These are phyloP conservation scores for Nectriaceae sp. DNA, from an alignment of 2,329 filamentous ascomycete genomes.

Conservation along the genomic window DNA sequence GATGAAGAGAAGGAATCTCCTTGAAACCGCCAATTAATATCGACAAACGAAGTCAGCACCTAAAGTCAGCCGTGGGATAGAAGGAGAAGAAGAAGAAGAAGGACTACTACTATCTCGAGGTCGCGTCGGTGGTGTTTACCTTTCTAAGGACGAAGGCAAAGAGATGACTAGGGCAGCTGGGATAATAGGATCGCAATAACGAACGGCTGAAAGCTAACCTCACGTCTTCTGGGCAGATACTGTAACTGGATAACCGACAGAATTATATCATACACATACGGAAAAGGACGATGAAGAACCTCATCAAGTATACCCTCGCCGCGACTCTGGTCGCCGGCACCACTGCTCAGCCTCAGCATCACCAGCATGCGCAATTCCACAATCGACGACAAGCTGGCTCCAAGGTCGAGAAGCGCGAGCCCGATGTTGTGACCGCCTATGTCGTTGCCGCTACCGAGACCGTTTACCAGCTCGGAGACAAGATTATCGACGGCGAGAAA, in stretches of 20 bases:
- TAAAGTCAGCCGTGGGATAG: too few species aligned
- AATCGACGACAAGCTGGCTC: constrained; percentile 53
- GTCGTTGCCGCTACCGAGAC: constrained; percentile 64
- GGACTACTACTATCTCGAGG: not conserved
- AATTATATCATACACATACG: not conserved
- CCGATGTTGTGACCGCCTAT: constrained; percentile 51
- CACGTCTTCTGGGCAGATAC: constrained; percentile 9
- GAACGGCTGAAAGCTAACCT: not conserved
- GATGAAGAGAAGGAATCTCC: constrained; percentile 5
- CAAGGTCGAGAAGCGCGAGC: constrained; percentile 49
- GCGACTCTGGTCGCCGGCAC: constrained; percentile 54
- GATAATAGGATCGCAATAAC: not conserved
- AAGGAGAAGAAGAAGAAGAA: not conserved
- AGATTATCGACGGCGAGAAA: constrained; percentile 60
- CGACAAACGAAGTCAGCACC: too few species aligned
- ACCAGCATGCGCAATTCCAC: constrained; percentile 60
- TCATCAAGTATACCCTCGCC: constrained; percentile 52
- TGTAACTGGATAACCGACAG: constrained; percentile 15
- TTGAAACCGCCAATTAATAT: not conserved
- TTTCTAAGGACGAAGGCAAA: not conserved
- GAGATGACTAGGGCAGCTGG: not conserved
- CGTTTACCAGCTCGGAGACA: constrained; percentile 71
- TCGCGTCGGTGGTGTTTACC: not conserved
- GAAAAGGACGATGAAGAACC: constrained; percentile 47
- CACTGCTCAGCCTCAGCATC: constrained; percentile 62